phyloP scores from a whole-genome alignment of 371 early-diverging fungal species.

The Apophysomyces ossiformis region DNA sequence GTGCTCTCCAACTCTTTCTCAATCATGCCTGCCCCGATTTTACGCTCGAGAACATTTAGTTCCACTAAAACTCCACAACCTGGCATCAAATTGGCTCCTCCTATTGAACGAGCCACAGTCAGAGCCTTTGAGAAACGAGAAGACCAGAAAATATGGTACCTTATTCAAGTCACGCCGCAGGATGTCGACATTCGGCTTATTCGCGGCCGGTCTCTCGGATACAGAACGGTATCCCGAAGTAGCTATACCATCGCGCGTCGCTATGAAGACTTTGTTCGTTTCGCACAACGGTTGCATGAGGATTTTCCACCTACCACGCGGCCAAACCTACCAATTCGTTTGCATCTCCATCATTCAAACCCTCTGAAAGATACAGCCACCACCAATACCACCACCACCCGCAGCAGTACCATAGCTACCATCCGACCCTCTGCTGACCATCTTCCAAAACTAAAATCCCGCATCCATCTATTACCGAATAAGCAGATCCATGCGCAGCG shows the following conservation, averaged over 20 bases:
- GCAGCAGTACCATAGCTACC: neutral
- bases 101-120: conserved; percentile 24
- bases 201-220: conserved; percentile 13
- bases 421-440: neutral
- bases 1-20: neutral
- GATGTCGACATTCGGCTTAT: conserved; percentile 21
- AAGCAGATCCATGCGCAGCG: conserved; percentile 25
- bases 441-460: conserved; percentile 25
- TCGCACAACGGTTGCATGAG: conserved; percentile 26
- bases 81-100: conserved; percentile 33
- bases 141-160: conserved; percentile 31
- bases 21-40: neutral
- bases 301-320: conserved; percentile 16
- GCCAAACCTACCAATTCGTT: neutral
- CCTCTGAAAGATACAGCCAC: neutral
- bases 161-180: conserved; percentile 30
- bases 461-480: conserved; percentile 24
- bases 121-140: conserved; percentile 21
- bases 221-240: conserved; percentile 15
- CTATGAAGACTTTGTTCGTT: conserved; percentile 32
- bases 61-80: conserved; percentile 17
- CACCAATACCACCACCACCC: neutral
- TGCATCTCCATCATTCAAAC: neutral
- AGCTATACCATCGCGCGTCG: conserved; percentile 35
- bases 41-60: conserved; percentile 5